A percentile compares a stretch with the other conserved stretches of the same genome.
phyloP scores from a whole-genome alignment of 306 rosid species.

The Clitoria ternatea region DNA sequence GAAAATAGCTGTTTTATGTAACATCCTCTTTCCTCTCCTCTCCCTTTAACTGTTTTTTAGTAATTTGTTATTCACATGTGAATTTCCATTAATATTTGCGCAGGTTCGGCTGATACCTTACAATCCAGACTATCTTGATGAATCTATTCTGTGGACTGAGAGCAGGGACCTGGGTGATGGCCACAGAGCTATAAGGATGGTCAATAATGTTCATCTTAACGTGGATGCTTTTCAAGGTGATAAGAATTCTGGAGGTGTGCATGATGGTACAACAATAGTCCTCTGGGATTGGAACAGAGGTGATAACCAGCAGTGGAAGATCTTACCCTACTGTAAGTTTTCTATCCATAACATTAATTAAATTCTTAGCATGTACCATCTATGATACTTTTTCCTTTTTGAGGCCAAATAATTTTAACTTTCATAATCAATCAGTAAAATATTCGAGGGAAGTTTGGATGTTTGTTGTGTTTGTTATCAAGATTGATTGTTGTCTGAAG shows the following conservation, averaged over 20 bases:
- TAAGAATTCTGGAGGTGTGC: conserved; percentile 76
- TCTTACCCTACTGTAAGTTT: conserved; percentile 65
- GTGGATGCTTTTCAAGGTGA: conserved; percentile 86
- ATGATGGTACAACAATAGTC: conserved; percentile 67
- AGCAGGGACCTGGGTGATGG: conserved; percentile 68
- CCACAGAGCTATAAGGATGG: conserved; percentile 71
- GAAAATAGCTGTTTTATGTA: neutral
- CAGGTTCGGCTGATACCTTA: conserved; percentile 66
- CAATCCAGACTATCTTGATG: conserved; percentile 57
- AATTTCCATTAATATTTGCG: conserved; percentile 14
- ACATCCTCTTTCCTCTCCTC: neutral
- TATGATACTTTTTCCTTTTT: neutral
- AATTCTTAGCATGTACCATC: neutral
- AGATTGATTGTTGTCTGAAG: neutral
- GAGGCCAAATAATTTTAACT: neutral
- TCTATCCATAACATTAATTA: neutral
- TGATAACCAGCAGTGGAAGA: conserved; percentile 82
- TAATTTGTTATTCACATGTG: neutral
- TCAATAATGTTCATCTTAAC: conserved; percentile 64
- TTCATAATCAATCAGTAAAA: too few relatives aligned
- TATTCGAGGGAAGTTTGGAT: neutral
- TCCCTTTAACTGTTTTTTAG: neutral
- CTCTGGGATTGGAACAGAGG: conserved; percentile 80
- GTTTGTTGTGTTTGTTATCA: neutral
- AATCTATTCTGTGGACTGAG: conserved; percentile 76